phyloP scores from a whole-genome alignment of 2,329 filamentous ascomycete species.

The Xylaria sp. region DNA sequence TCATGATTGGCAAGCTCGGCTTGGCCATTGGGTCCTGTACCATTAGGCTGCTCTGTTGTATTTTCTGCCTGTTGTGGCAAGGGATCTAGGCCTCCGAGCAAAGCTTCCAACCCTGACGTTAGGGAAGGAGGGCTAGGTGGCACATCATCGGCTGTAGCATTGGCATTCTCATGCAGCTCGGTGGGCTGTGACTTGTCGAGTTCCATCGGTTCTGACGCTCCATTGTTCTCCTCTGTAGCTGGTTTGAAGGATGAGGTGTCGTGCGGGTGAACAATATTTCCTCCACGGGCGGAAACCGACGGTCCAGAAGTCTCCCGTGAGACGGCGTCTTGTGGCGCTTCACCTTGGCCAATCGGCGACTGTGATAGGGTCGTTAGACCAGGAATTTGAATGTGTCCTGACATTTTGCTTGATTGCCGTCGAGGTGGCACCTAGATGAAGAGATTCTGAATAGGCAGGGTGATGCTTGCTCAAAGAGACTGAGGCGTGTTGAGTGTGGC shows the following conservation, averaged over 20 bases:
- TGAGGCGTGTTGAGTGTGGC: neutral
- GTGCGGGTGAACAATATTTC: neutral
- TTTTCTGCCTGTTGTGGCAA: conserved; percentile 17
- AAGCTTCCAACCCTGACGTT: conserved; percentile 37
- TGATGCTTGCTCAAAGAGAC: neutral
- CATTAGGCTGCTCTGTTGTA: conserved; percentile 10
- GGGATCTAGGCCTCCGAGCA: conserved; percentile 36
- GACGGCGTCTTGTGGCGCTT: conserved; percentile 11
- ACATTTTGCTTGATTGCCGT: conserved; percentile 16
- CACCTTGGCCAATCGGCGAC: conserved; percentile 3
- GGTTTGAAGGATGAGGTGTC: neutral
- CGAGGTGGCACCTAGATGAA: neutral
- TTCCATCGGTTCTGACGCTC: conserved; percentile 14
- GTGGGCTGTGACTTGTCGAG: conserved; percentile 10
- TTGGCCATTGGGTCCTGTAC: conserved; percentile 18
- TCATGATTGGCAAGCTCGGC: conserved; percentile 17
- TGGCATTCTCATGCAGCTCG: neutral
- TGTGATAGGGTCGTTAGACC: conserved; percentile 31
- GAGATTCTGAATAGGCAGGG: neutral
- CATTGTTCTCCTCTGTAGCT: conserved; percentile 1
- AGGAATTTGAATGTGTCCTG: conserved; percentile 32
- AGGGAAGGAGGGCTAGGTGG: conserved; percentile 38
- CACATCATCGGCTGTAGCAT: conserved; percentile 17
- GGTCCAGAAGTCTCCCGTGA: conserved; percentile 13
- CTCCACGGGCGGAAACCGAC: conserved; percentile 1